phyloP scores from a whole-genome alignment of 2,329 filamentous ascomycete species.

The Fusarium armeniacum region DNA sequence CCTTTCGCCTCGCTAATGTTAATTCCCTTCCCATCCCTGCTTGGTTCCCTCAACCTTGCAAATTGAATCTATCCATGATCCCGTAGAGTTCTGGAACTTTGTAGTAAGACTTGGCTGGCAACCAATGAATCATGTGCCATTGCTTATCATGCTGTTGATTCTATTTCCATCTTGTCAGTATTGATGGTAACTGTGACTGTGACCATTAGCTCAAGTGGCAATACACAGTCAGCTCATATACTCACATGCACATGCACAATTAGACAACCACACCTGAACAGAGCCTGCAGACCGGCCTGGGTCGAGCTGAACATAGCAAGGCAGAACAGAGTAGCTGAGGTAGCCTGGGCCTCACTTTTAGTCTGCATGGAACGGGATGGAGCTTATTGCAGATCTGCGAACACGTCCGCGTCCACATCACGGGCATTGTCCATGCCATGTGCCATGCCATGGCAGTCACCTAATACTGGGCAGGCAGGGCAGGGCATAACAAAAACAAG shows the following conservation, averaged over 20 bases:
- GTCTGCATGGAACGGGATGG: slow-evolving; percentile 14
- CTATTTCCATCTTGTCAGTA: slow-evolving; percentile 9
- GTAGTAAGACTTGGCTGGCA: slow-evolving; percentile 3
- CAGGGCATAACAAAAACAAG: slow-evolving; percentile 21
- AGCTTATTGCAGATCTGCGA: slow-evolving; percentile 15
- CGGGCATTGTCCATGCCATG: slow-evolving; percentile 2
- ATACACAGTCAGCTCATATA: slow-evolving; percentile 8
- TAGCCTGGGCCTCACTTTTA: neutral
- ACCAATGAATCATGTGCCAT: slow-evolving; percentile 14
- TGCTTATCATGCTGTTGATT: slow-evolving; percentile 4
- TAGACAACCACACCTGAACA: slow-evolving; percentile 5
- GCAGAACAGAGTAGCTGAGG: slow-evolving; percentile 7
- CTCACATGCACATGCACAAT: slow-evolving; percentile 1
- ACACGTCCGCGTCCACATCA: slow-evolving; percentile 8
- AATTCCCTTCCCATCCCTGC: slow-evolving; percentile 15
- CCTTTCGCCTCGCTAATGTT: slow-evolving; percentile 23
- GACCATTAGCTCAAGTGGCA: slow-evolving; percentile 2
- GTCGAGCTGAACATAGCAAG: neutral
- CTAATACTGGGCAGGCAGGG: too few relatives aligned
- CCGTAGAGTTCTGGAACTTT: slow-evolving; percentile 15
- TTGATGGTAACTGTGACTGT: neutral
- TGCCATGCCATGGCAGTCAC: neutral
- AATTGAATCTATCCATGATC: slow-evolving; percentile 18
- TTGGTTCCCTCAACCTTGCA: slow-evolving; percentile 7
- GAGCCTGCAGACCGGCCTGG: slow-evolving; percentile 2